Evolutionary conservation across 2,329 filamentous ascomycete species (phyloP).

Genomic region (Cladophialophora psammophila): DNA sequence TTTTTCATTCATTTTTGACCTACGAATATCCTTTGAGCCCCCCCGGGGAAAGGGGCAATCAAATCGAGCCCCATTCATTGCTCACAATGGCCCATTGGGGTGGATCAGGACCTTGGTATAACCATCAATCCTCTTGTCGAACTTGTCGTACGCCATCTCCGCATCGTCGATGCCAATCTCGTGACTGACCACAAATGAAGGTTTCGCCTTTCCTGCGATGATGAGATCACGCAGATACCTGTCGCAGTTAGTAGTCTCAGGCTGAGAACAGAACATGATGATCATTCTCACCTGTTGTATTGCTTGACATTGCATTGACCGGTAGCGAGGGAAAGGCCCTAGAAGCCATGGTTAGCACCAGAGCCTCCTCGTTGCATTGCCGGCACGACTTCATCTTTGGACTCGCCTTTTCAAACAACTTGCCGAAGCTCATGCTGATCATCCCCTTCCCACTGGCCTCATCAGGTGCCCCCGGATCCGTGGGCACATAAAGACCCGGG

Average conservation of each 20-base stretch:
- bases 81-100: constrained; percentile 61
- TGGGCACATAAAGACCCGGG: constrained; percentile 58
- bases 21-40: not conserved
- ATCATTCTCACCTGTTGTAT: constrained; percentile 58
- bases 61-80: not conserved
- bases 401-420: constrained; percentile 70
- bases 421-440: constrained; percentile 70
- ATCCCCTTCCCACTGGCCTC: constrained; percentile 67
- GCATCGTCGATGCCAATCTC: constrained; percentile 70
- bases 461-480: constrained; percentile 69
- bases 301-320: constrained; percentile 73
- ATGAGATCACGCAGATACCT: constrained; percentile 71
- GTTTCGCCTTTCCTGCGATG: constrained; percentile 68
- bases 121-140: constrained; percentile 70
- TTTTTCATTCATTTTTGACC: not conserved
- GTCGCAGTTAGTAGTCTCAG: constrained; percentile 57
- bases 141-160: constrained; percentile 68
- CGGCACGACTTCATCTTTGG: not conserved
- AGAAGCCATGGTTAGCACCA: constrained; percentile 5
- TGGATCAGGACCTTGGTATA: constrained; percentile 74
- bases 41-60: not conserved
- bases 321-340: constrained; percentile 45
- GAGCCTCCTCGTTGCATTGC: not conserved
- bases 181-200: constrained; percentile 71
- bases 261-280: too few species aligned